phyloP scores from a whole-genome alignment of 805 yeast species.

The Cyberlindnera mississippiensis region DNA sequence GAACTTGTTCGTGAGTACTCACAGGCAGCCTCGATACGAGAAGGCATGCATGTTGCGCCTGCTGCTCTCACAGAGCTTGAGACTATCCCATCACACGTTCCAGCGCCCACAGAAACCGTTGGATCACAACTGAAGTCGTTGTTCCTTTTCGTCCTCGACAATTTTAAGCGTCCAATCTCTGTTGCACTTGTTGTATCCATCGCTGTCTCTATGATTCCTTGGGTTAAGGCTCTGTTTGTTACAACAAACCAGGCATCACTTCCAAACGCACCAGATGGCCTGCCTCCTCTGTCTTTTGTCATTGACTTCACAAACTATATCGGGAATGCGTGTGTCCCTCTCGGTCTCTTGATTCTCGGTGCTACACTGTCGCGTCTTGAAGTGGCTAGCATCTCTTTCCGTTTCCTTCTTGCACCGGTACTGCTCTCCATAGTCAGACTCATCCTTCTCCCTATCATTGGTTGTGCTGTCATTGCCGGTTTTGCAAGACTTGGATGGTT shows the following conservation, averaged over 20 bases:
- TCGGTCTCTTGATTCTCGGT: conserved; percentile 81
- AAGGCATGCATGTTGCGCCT: conserved; percentile 18
- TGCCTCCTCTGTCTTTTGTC: conserved; percentile 83
- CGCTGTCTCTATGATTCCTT: conserved; percentile 78
- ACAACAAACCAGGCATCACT: conserved; percentile 39
- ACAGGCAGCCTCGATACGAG: conserved; percentile 21
- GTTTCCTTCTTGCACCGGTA: conserved; percentile 44
- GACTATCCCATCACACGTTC: conserved; percentile 4
- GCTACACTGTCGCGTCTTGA: conserved; percentile 81
- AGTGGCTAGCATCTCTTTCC: conserved; percentile 41
- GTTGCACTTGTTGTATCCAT: conserved; percentile 63
- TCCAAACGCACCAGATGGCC: conserved; percentile 77
- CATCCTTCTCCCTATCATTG: conserved; percentile 76
- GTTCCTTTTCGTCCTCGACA: conserved; percentile 38
- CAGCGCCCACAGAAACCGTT: background rate
- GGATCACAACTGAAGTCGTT: conserved; percentile 1
- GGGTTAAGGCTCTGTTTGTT: conserved; percentile 74
- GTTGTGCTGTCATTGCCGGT: conserved; percentile 60
- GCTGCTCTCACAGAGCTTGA: conserved; percentile 22
- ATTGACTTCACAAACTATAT: conserved; percentile 78
- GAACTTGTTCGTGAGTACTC: conserved; percentile 48
- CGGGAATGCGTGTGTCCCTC: conserved; percentile 87
- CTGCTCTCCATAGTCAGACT: conserved; percentile 55
- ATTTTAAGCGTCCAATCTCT: conserved; percentile 70
- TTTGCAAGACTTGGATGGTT: conserved; percentile 66